Conservation (phyloP, 2,329 filamentous ascomycete genomes). For the Pseudopyricularia cyperi region DNA sequence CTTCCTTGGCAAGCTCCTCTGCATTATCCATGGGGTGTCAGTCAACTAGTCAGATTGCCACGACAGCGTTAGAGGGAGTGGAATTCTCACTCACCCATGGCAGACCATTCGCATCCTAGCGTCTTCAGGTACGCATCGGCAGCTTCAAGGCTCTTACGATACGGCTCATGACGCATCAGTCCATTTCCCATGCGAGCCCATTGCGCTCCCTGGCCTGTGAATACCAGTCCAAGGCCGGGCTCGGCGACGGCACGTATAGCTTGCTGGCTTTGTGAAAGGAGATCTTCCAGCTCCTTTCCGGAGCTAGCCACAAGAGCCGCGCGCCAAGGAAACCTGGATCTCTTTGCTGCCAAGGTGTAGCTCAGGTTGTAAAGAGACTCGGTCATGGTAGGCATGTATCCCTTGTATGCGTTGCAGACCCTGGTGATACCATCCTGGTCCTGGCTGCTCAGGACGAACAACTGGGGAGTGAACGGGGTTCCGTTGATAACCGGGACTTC, state of each 20-base stretch:
- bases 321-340: constrained; percentile 3
- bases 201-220: constrained; percentile 25
- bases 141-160: background rate
- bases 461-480: background rate
- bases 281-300: background rate
- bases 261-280: background rate
- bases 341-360: constrained; percentile 7
- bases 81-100: constrained; percentile 10
- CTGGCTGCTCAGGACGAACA: constrained; percentile 10
- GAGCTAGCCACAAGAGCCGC: background rate
- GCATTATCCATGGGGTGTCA: background rate
- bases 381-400: constrained; percentile 4
- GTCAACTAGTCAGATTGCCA: background rate
- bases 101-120: constrained; percentile 3
- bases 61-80: background rate
- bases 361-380: constrained; percentile 5
- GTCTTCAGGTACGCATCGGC: background rate
- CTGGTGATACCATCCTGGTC: constrained; percentile 7
- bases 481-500: background rate
- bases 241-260: background rate
- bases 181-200: constrained; percentile 18
- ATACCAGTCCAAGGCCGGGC: constrained; percentile 8
- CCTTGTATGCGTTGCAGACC: constrained; percentile 3
- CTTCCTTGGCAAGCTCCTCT: background rate
- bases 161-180: constrained; percentile 3